Base-by-base conservation (phyloP, 2,329 filamentous ascomycete genomes). In the Zymoseptoria crescenta region DNA sequence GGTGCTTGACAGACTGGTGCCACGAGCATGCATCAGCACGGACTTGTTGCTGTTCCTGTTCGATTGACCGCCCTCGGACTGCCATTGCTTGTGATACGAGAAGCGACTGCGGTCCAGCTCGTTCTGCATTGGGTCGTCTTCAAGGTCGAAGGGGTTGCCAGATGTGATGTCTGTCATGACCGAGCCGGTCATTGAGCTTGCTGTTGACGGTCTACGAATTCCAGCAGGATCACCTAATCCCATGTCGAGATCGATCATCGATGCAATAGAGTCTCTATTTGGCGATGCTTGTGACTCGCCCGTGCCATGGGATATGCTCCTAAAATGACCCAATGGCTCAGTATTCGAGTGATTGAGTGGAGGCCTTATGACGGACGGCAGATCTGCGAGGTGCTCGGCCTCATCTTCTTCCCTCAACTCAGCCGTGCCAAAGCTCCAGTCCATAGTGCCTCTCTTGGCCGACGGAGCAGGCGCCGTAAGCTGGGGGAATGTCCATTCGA, bases 401-500 rank as follows among this genome's bases (percentile, higher is more conserved):
- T 68, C 61, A 70, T 69, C 68, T 35, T 62, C 62, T 49, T 66
- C 63, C 9, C 59, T 60, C 27, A 64, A 60, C 50, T 66, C 65
- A 65, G 77, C 76, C 4, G 70, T 74, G 16, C 76, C 74, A 59
- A 81, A 81, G 0, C 74, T 78, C 77, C 77, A 79, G 58, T 78
- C 76, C 54, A 76, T 72, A 8, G 77, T 79, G 41, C 73, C 72
- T 16, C 76, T 73, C 58, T 77, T 77, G 7, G 70, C 66, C 61
- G 64, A 61, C 62, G 60, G 58, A 56, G 62, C 63, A 24, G 68
- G 55, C 1, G 69, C 71, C 72, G 75, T 76, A 13, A 19, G 27
- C 45, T 50, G 41, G 7, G 80, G 79, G 61, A 83, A 83, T 10
- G 77, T 81, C 81, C 81, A 84, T 35, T 82, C 79, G 71, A 78